Conservation (phyloP, 1,139 yeast species). For the Scheffersomyces illinoinensis region DNA sequence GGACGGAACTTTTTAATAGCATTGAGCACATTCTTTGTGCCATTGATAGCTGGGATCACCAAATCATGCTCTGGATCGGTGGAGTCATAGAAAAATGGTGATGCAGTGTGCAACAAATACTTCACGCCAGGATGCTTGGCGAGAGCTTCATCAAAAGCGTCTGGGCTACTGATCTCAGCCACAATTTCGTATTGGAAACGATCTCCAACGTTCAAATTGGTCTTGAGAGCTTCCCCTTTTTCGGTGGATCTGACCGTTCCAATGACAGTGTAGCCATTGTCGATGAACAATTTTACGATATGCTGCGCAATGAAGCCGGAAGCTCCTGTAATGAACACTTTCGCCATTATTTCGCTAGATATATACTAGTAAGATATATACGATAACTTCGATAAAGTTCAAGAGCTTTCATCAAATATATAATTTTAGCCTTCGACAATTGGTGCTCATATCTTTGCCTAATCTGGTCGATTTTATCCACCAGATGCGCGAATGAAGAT, state of each 20-base stretch:
- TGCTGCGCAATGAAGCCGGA: conserved; percentile 43
- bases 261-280: conserved; percentile 29
- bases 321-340: conserved; percentile 42
- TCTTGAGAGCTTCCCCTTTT: conserved; percentile 29
- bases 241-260: conserved; percentile 37
- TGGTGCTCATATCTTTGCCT: not conserved
- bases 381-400: too few relatives aligned
- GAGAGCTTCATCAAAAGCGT: conserved; percentile 38
- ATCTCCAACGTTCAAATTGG: conserved; percentile 8
- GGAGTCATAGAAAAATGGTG: conserved; percentile 27
- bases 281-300: conserved; percentile 25
- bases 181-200: conserved; percentile 35
- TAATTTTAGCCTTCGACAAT: too few relatives aligned
- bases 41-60: conserved; percentile 41
- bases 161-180: conserved; percentile 29
- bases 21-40: conserved; percentile 35
- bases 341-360: conserved; percentile 3
- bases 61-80: conserved; percentile 40
- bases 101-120: conserved; percentile 22
- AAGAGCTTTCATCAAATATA: too few relatives aligned
- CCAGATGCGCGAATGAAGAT: not conserved
- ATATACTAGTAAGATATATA: too few relatives aligned
- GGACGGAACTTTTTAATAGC: conserved; percentile 29
- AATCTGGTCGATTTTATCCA: not conserved
- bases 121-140: conserved; percentile 16